These are phyloP conservation scores for Ophioceras dolichostomum DNA, from an alignment of 2,329 filamentous ascomycete genomes.

Conservation along the genomic window DNA sequence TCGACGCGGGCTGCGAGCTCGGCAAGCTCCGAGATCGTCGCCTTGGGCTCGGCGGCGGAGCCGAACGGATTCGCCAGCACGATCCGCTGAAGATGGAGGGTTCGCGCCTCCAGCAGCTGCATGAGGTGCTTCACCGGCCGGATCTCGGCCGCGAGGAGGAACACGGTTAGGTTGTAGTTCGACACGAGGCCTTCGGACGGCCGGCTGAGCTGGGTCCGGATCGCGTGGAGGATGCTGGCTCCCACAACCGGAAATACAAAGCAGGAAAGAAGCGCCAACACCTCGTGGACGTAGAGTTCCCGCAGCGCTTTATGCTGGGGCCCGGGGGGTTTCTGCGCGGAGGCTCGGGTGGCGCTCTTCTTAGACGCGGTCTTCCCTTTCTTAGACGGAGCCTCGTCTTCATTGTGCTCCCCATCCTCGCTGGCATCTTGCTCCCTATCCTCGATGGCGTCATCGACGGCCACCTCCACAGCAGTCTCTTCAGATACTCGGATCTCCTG, in stretches of 20 bases:
- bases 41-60: slow-evolving; percentile 14
- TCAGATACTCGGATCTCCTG: slow-evolving; percentile 47
- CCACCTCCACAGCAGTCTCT: slow-evolving; percentile 25
- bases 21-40: slow-evolving; percentile 29
- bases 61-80: slow-evolving; percentile 42
- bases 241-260: slow-evolving; percentile 67
- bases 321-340: slow-evolving; percentile 1
- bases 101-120: slow-evolving; percentile 66
- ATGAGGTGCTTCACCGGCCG: slow-evolving; percentile 73
- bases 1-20: slow-evolving; percentile 56
- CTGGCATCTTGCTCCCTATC: slow-evolving; percentile 27
- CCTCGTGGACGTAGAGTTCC: slow-evolving; percentile 65
- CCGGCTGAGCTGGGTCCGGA: slow-evolving; percentile 68
- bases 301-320: slow-evolving; percentile 27
- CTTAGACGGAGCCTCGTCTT: neutral
- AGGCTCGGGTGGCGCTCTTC: slow-evolving; percentile 1
- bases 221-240: slow-evolving; percentile 73
- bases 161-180: slow-evolving; percentile 86
- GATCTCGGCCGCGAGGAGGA: slow-evolving; percentile 76
- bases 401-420: slow-evolving; percentile 23
- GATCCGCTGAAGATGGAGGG: slow-evolving; percentile 67
- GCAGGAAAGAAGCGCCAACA: slow-evolving; percentile 62
- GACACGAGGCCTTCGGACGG: slow-evolving; percentile 81
- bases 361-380: slow-evolving; percentile 1
- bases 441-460: slow-evolving; percentile 17